Evolutionary conservation across 2,329 filamentous ascomycete genomes (phyloP), one percentile per base, ranked within the genome.

Genomic region (Beauveria sp.): DNA sequence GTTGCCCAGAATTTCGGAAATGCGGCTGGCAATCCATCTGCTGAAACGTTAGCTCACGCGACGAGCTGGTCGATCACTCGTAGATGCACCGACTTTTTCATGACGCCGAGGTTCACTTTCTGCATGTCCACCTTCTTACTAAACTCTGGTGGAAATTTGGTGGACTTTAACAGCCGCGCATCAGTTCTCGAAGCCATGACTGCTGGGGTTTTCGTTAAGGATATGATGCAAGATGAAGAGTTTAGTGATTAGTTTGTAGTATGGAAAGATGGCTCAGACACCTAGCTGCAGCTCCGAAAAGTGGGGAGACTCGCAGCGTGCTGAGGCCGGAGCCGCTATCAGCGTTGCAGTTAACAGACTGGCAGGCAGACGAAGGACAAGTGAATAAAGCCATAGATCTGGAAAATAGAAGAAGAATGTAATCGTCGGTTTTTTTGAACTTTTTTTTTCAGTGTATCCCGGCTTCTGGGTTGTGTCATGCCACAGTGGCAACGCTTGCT

Each of bases 101-200:
- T 96, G 61, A 99, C 90, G 74, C 96, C 91, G 55, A 96, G 81
- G 72, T 99, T 97, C 75, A 99, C 92, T 79, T 97, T 97, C 68
- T 87, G 85, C 85, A 96, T 96, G 79, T 99, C 92, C 66, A 99
- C 94, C 79, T 97, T 97, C 72, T 90, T 87, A 71, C 84, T 93
- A 77, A 97, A 99, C 71, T 97, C 92, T 8, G 88, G 83, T 51
- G 94, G 94, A 66, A 97, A 97, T 71, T 96, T 97, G 61, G 92
- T 97, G 74, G 88, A 87, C 81, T 88, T 90, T 61, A 97, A 79
- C 69, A 96, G 84, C 80, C 96, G 96, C 66, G 90, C 88, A 75
- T 97, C 93, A 64, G 94, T 91, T 66, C 86, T 89, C 59, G 88
- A 87, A 67, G 90, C 88, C 91, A 94, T 94, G 66, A 65, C 78